Base-by-base conservation (phyloP, 2,329 filamentous ascomycete species). In the Cercospora nicotianae region DNA sequence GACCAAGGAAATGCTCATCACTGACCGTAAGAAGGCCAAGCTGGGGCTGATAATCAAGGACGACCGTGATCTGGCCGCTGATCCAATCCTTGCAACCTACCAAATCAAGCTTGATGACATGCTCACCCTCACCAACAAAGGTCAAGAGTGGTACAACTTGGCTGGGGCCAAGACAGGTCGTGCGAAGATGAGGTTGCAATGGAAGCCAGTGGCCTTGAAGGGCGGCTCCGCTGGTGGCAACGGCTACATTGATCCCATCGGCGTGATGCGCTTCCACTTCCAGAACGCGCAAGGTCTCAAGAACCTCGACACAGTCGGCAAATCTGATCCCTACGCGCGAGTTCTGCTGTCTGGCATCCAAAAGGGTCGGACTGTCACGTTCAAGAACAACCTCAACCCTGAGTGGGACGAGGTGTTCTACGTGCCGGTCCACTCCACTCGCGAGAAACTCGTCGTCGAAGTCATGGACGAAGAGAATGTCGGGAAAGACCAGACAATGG, bases 361-460 rank as follows among this genome's bases (percentile, higher is more conserved):
- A 77, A 96, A 94, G 79, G 93, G 88, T 9, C 89, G 94, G 67
- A 98, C 95, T 2, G 95, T 99, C 61, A 98, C 94, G 0, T 97
- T 95, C 84, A 90, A 93, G 78, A 99, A 97, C 81, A 96, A 97
- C 70, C 87, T 99, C 67, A 93, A 96, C 77, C 95, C 95, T 1
- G 91, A 95, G 63, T 99, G 92, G 90, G 93, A 99, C 75, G 95
- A 99, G 80, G 89, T 99, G 26, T 87, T 97, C 23, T 99, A 99
- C 77, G 86, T 99, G 0, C 94, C 96, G 1, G 87, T 99, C 66
- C 94, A 97, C 78, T 93, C 90, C 6, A 75, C 87, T 13, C 90
- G 92, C 33, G 95, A 99, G 78, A 93, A 91, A 76, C 83, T 99
- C 31, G 89, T 89, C 0, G 82, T 99, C 18, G 95, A 99, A 79